These are phyloP conservation scores for Chamaenerion angustifolium DNA, from an alignment of 345 rosid species.

Conservation along the genomic window DNA sequence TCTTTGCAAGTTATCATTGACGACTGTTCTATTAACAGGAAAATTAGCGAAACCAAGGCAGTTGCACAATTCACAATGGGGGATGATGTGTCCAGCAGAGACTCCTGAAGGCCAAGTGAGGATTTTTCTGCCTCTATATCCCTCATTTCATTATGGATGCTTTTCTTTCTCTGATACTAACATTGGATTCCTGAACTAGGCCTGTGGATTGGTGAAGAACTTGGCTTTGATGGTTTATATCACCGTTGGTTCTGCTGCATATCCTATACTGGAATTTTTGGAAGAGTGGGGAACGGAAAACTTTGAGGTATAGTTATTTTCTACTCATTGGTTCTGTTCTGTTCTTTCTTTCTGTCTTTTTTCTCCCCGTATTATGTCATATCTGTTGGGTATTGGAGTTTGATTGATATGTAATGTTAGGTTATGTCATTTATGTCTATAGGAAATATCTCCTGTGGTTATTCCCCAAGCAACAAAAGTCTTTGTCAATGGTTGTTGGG, in stretches of 20 bases:
- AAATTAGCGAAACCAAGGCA: constrained; percentile 98
- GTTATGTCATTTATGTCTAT: constrained; percentile 12
- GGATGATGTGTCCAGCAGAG: constrained; percentile 99
- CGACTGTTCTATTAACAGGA: constrained; percentile 29
- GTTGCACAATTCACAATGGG: constrained; percentile 99
- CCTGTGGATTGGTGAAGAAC: constrained; percentile 95
- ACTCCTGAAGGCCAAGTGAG: constrained; percentile 99
- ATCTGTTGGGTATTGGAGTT: background rate
- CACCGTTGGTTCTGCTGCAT: constrained; percentile 93
- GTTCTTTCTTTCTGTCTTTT: too few species aligned
- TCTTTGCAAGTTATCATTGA: constrained; percentile 1
- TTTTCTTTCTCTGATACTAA: background rate
- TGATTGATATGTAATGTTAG: too few species aligned
- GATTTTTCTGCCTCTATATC: background rate
- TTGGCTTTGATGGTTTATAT: constrained; percentile 96
- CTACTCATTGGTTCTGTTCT: too few species aligned
- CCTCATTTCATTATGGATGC: background rate
- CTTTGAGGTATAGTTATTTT: constrained; percentile 51
- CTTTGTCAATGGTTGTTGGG: constrained; percentile 97
- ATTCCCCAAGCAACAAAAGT: constrained; percentile 93
- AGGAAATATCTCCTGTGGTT: constrained; percentile 97
- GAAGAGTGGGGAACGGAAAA: constrained; percentile 98
- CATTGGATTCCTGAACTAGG: constrained; percentile 27
- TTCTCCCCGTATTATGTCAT: background rate
- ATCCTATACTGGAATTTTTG: constrained; percentile 83